phyloP scores from a whole-genome alignment of 768 basidiomycete species.

The Gelatoporia subvermispora region DNA sequence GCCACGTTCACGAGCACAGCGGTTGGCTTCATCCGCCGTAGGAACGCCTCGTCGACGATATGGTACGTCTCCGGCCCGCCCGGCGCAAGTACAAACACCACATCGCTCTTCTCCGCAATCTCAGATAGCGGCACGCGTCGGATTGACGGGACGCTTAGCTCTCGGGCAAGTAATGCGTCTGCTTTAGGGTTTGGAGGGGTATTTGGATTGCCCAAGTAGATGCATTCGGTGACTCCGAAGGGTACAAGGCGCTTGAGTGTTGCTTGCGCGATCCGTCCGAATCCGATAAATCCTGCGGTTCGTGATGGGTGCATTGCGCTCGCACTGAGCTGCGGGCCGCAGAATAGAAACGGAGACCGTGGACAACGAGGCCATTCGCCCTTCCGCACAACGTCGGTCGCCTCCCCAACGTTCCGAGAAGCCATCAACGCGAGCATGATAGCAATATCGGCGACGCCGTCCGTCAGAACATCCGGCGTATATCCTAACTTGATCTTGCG shows the following conservation, averaged over 20 bases:
- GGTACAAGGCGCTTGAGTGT: slow-evolving; percentile 74
- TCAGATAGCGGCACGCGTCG: slow-evolving; percentile 56
- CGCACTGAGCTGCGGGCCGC: slow-evolving; percentile 75
- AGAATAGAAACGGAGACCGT: slow-evolving; percentile 83
- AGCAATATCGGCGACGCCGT: slow-evolving; percentile 91
- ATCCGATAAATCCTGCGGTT: slow-evolving; percentile 89
- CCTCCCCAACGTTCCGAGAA: slow-evolving; percentile 66
- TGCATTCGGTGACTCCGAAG: slow-evolving; percentile 72
- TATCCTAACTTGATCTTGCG: slow-evolving; percentile 75
- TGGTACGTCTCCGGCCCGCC: slow-evolving; percentile 69
- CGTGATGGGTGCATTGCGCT: slow-evolving; percentile 43
- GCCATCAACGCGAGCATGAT: slow-evolving; percentile 96
- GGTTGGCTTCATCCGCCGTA: slow-evolving; percentile 81
- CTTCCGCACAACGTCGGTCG: slow-evolving; percentile 57
- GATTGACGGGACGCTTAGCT: slow-evolving; percentile 32
- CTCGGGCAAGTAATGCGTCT: slow-evolving; percentile 24
- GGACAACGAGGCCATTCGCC: slow-evolving; percentile 77
- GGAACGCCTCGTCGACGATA: slow-evolving; percentile 64
- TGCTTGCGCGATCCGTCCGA: slow-evolving; percentile 89
- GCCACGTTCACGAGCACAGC: slow-evolving; percentile 82
- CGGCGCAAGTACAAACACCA: slow-evolving; percentile 82
- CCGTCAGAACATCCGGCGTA: slow-evolving; percentile 91
- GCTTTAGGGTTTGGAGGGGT: slow-evolving; percentile 38
- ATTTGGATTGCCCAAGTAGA: slow-evolving; percentile 61
- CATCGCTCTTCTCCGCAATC: slow-evolving; percentile 75